Percentiles rank a stretch among this genome's conserved stretches.
These are phyloP conservation scores for Botryosphaeria agaves DNA, from an alignment of 2,329 filamentous ascomycete genomes.

Conservation along the genomic window DNA sequence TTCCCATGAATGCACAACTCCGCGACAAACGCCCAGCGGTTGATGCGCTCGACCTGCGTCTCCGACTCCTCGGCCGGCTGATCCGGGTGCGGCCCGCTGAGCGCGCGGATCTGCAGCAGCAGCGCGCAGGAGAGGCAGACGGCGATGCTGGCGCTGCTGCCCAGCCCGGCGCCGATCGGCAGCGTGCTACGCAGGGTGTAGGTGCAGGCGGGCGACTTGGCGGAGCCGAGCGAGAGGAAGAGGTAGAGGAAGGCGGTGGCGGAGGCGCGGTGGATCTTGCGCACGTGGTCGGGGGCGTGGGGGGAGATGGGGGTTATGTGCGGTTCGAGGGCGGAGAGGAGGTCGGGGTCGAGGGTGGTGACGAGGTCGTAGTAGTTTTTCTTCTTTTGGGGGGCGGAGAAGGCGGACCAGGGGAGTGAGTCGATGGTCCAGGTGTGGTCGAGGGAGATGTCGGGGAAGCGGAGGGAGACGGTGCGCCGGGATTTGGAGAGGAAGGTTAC, in stretches of 20 bases:
- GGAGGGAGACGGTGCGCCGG: slow-evolving; percentile 68
- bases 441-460: slow-evolving; percentile 81
- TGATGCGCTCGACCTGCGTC: slow-evolving; percentile 84
- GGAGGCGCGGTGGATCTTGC: slow-evolving; percentile 70
- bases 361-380: slow-evolving; percentile 81
- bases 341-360: slow-evolving; percentile 65
- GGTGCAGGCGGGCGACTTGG: slow-evolving; percentile 61
- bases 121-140: slow-evolving; percentile 78
- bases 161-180: slow-evolving; percentile 77
- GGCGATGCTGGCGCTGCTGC: slow-evolving; percentile 84
- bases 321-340: slow-evolving; percentile 65
- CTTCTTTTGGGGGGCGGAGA: slow-evolving; percentile 69
- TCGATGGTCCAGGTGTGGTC: slow-evolving; percentile 91
- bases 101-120: slow-evolving; percentile 69
- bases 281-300: slow-evolving; percentile 46
- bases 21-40: slow-evolving; percentile 91
- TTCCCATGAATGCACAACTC: slow-evolving; percentile 98
- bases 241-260: slow-evolving; percentile 83
- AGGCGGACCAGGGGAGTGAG: slow-evolving; percentile 69
- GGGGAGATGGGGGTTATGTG: slow-evolving; percentile 57
- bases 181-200: slow-evolving; percentile 91
- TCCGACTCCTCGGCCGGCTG: slow-evolving; percentile 79
- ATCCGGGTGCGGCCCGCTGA: slow-evolving; percentile 82
- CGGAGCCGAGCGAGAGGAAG: slow-evolving; percentile 71
- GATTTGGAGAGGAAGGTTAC: slow-evolving; percentile 91